These are phyloP conservation scores for Erodium texanum DNA, from an alignment of 441 rosid species.

Conservation along the genomic window DNA sequence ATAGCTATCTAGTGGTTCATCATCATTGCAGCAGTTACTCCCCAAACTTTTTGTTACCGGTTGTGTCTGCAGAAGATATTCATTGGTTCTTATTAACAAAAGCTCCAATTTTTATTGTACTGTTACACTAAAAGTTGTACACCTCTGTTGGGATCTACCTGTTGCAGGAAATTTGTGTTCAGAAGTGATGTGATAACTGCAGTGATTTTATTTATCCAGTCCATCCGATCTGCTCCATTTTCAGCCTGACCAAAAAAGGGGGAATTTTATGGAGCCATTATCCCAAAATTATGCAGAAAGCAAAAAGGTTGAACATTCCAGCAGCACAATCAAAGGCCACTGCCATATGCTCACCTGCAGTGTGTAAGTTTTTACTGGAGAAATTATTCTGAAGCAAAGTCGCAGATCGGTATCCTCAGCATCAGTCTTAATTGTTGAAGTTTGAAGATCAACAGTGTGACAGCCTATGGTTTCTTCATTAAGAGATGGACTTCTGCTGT, in stretches of 20 bases:
- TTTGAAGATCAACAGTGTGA: constrained; percentile 52
- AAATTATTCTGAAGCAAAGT: constrained; percentile 84
- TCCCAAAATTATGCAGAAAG: constrained; percentile 1
- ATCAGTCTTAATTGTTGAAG: constrained; percentile 62
- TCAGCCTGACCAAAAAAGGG: constrained; percentile 51
- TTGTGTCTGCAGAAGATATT: constrained; percentile 38
- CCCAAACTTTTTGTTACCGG: constrained; percentile 25
- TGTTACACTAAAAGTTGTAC: background rate
- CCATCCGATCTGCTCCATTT: constrained; percentile 80
- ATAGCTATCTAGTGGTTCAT: constrained; percentile 24
- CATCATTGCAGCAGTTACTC: constrained; percentile 22
- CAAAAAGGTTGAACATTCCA: no score
- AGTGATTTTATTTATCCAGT: constrained; percentile 77
- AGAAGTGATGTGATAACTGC: constrained; percentile 70
- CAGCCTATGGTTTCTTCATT: constrained; percentile 47
- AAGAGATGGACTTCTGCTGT: constrained; percentile 47
- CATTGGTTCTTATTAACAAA: constrained; percentile 23
- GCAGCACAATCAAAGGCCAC: no score
- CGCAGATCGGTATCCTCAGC: constrained; percentile 71
- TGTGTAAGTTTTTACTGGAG: constrained; percentile 66
- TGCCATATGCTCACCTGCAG: constrained; percentile 66
- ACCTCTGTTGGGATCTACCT: constrained; percentile 37
- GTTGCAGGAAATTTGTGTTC: constrained; percentile 56
- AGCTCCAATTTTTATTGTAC: constrained; percentile 5
- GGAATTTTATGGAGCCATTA: background rate